Evolutionary conservation across 371 early-diverging fungal species (phyloP).

Genomic region (Globomyces sp.): DNA sequence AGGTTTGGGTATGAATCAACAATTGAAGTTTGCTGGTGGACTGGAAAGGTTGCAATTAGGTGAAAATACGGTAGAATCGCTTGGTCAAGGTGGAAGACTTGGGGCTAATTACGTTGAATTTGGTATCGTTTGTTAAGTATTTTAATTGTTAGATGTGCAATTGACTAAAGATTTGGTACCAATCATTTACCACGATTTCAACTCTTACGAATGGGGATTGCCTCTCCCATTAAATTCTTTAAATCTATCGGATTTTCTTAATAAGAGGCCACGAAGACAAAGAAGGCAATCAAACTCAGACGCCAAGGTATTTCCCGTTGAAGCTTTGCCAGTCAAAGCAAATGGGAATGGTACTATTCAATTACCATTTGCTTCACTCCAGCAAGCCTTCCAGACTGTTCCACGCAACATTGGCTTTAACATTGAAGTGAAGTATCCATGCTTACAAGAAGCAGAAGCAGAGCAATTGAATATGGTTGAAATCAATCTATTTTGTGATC

Average conservation of each 20-base stretch:
- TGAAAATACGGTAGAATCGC: slow-evolving; percentile 93
- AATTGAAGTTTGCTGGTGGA: slow-evolving; percentile 31
- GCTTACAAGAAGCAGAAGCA: slow-evolving; percentile 81
- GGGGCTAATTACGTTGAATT: slow-evolving; percentile 95
- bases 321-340: neutral
- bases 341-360: slow-evolving; percentile 12
- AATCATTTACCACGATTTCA: slow-evolving; percentile 96
- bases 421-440: slow-evolving; percentile 97
- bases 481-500: slow-evolving; percentile 84
- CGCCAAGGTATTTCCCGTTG: neutral
- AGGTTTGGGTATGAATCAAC: slow-evolving; percentile 86
- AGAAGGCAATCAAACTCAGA: slow-evolving; percentile 51
- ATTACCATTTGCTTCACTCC: neutral
- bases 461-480: slow-evolving; percentile 63
- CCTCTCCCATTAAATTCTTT: slow-evolving; percentile 74
- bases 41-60: slow-evolving; percentile 67
- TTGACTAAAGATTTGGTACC: slow-evolving; percentile 88
- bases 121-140: slow-evolving; percentile 50
- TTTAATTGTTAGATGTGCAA: slow-evolving; percentile 76
- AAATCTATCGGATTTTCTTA: slow-evolving; percentile 71
- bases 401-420: slow-evolving; percentile 85
- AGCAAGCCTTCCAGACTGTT: slow-evolving; percentile 46
- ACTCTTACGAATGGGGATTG: slow-evolving; percentile 67
- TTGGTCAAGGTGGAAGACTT: slow-evolving; percentile 79
- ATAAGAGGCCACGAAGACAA: slow-evolving; percentile 56